Base-by-base conservation (phyloP, 1,139 yeast genomes). In the Saccharomyces hybrid region DNA sequence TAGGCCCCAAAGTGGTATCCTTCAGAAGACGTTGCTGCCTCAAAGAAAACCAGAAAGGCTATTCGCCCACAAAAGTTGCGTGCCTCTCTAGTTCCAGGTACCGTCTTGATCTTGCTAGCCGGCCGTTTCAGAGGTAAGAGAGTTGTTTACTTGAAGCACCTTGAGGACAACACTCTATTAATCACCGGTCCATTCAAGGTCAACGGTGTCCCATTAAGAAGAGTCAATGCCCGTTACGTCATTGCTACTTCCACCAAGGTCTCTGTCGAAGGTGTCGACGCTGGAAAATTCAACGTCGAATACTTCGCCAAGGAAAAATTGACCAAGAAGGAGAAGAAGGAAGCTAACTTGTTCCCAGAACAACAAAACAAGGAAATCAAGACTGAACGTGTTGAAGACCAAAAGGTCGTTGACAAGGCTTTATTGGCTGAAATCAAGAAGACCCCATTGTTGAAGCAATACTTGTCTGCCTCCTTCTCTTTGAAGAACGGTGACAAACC, bases 41-140 rank as follows among this genome's bases (percentile, higher is more conserved):
- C 89, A 71, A 87, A 83, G 80, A 82, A 82, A 76, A 75, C 88
- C 75, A 89, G 95, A 84, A 89, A 90, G 87, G 77, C 91, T 72
- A 81, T 82, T 70, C 89, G 90, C 78, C 95, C 97, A 75, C 95
- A 90, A 79, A 88, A 88, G 80, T 84, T 91, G 78, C 91, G 98
- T 79, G 83, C 96, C 73, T 87, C 97, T 65, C 83, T 93, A 74
- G 95, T 88, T 69, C 98, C 98, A 78, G 99, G 99, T 78, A 87
- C 98, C 74, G 97, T 93, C 70, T 84, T 93, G 77, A 93, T 93
- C 78, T 83, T 93, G 77, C 85, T 93, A 78, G 98, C 99, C 73
- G 99, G 99, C 77, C 91, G 97, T 81, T 93, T 90, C 96, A 88
- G 99, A 81, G 99, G 99, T 78, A 93, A 93, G 90, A 91, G 99